Base-by-base conservation (phyloP, 495 filamentous ascomycete species). In the Neurospora pannonica region DNA sequence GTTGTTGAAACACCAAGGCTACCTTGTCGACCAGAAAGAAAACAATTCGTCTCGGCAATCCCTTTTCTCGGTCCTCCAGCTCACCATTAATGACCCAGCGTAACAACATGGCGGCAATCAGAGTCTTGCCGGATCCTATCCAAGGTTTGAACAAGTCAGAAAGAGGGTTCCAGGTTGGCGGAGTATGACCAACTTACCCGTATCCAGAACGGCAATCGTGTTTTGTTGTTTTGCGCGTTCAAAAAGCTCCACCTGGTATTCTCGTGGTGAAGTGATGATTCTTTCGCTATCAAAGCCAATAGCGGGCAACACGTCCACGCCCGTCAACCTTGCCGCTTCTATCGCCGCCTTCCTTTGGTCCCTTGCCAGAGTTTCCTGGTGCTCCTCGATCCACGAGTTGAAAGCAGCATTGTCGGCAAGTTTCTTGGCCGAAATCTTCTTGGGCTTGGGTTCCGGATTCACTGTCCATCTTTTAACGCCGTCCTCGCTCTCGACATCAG, bases 21-120 rank as follows among this genome's bases (percentile, higher is more conserved):
- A 98, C 94, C 74, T 91, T 95, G 78, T 98, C 92, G 21, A 96
- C 95, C 39, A 99, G 81, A 78, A 99, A 99, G 80, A 98, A 97
- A 0, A 92, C 87, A 21, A 95, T 88, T 1, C 92, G 88, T 46
- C 85, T 89, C 2, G 85, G 77, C 19, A 87, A 86, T 21, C 91
- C 93, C 28, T 81, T 77, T 2, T 83, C 87, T 40, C 97, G 88
- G 75, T 90, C 83, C 72, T 93, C 90, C 8, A 97, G 83, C 81
- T 98, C 96, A 72, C 91, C 85, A 36, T 94, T 88, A 21, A 98
- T 85, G 28, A 90, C 89, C 76, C 96, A 88, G 67, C 91, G 90
- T 21, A 99, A 84, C 7, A 99, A 88, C 38, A 98, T 85, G 19
- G 94, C 95, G 0, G 97, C 96, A 77, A 99, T 98, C 34, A 98